These are phyloP conservation scores for Noccaea bulbosa DNA, from an alignment of 345 rosid genomes.

Conservation along the genomic window DNA sequence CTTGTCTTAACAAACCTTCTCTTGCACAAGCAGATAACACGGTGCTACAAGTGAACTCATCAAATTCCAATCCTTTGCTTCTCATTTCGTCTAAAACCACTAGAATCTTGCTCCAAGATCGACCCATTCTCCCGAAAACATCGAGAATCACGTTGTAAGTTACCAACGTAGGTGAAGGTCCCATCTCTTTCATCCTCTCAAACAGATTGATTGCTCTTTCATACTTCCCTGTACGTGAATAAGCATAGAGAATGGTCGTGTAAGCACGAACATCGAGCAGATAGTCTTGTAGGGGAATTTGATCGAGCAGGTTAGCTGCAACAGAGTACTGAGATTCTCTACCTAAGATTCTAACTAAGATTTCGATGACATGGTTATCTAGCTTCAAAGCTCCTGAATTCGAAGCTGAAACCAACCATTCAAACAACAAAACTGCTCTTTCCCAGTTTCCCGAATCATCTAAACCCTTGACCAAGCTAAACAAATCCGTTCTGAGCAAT, in stretches of 20 bases:
- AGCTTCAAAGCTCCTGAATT: slow-evolving; percentile 45
- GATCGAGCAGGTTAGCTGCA: slow-evolving; percentile 75
- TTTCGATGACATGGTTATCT: slow-evolving; percentile 60
- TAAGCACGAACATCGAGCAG: slow-evolving; percentile 73
- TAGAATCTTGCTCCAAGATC: slow-evolving; percentile 73
- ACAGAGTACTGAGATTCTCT: slow-evolving; percentile 72
- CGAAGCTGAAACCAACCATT: slow-evolving; percentile 57
- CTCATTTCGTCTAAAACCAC: slow-evolving; percentile 70
- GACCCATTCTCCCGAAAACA: slow-evolving; percentile 88
- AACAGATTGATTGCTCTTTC: slow-evolving; percentile 62
- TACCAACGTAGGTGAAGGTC: slow-evolving; percentile 75
- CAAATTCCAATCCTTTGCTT: slow-evolving; percentile 60
- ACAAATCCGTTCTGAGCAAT: slow-evolving; percentile 62
- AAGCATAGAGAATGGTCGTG: slow-evolving; percentile 71
- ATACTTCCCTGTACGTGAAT: slow-evolving; percentile 66
- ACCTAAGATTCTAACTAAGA: slow-evolving; percentile 71
- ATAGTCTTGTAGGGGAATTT: slow-evolving; percentile 61
- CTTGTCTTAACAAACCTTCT: slow-evolving; percentile 78
- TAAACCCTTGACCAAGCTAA: slow-evolving; percentile 65
- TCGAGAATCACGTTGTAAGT: slow-evolving; percentile 92
- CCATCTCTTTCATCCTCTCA: slow-evolving; percentile 69
- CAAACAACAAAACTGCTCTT: slow-evolving; percentile 68
- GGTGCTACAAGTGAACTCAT: slow-evolving; percentile 91
- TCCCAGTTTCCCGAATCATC: slow-evolving; percentile 74
- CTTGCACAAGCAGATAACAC: slow-evolving; percentile 89